phyloP scores from a whole-genome alignment of 768 basidiomycete species.

The Russula griseocarnosa region DNA sequence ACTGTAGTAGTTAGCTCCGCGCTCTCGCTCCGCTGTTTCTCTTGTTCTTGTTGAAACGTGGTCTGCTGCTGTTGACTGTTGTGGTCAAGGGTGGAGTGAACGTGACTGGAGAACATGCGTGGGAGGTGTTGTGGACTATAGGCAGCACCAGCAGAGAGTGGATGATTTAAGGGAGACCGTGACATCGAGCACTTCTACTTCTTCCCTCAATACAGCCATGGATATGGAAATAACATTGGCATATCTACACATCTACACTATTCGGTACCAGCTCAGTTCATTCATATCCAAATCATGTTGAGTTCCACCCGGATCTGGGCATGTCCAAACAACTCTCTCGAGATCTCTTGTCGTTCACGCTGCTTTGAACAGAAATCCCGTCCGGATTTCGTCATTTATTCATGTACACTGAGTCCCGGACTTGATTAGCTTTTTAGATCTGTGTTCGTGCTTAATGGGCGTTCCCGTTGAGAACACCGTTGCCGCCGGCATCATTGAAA shows the following conservation, averaged over 20 bases:
- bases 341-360: slow-evolving; percentile 4
- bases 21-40: not conserved
- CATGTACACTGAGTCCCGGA: not conserved
- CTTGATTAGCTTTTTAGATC: not conserved
- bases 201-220: too few relatives aligned
- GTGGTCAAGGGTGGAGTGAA: not conserved
- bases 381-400: not conserved
- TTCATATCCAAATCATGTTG: too few relatives aligned
- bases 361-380: not conserved
- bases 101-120: not conserved
- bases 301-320: slow-evolving; percentile 2
- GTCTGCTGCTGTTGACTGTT: too few relatives aligned
- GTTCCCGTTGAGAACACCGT: not conserved
- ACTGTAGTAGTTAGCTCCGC: too few relatives aligned
- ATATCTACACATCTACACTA: too few relatives aligned
- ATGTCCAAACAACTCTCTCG: not conserved
- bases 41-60: not conserved
- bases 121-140: not conserved
- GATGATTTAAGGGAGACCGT: too few relatives aligned
- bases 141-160: not conserved
- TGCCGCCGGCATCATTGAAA: not conserved
- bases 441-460: not conserved
- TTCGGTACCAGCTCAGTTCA: too few relatives aligned
- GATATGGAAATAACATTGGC: too few relatives aligned
- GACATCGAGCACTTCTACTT: too few relatives aligned